These are phyloP conservation scores for Neocucurbitaria cava DNA, from an alignment of 2,329 filamentous ascomycete genomes.

Conservation along the genomic window DNA sequence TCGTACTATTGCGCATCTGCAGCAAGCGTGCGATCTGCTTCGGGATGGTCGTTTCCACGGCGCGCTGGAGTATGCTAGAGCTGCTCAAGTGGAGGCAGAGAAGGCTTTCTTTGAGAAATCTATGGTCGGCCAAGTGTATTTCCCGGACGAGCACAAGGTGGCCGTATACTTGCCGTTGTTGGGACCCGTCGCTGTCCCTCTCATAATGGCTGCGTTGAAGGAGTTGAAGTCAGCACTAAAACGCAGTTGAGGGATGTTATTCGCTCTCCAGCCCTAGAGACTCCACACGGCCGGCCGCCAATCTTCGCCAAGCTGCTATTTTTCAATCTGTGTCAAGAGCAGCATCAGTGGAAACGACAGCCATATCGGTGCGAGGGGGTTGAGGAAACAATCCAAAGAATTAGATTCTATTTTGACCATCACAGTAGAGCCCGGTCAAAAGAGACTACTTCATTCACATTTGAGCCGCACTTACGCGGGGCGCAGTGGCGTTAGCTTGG, in stretches of 20 bases:
- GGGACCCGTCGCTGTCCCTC: slow-evolving; percentile 87
- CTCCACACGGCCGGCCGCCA: not conserved
- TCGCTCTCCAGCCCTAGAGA: not conserved
- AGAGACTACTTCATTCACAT: too few relatives aligned
- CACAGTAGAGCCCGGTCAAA: too few relatives aligned
- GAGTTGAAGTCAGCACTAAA: slow-evolving; percentile 57
- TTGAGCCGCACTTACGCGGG: too few relatives aligned
- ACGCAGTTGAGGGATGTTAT: slow-evolving; percentile 16
- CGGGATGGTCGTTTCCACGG: slow-evolving; percentile 65
- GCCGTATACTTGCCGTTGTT: slow-evolving; percentile 93
- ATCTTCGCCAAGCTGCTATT: not conserved
- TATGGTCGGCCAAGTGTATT: slow-evolving; percentile 98
- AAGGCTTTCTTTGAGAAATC: slow-evolving; percentile 97
- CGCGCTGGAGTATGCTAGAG: slow-evolving; percentile 79
- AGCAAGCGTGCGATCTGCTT: slow-evolving; percentile 76
- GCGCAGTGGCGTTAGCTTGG: too few relatives aligned
- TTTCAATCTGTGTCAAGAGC: too few relatives aligned
- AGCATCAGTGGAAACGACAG: too few relatives aligned
- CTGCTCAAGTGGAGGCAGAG: slow-evolving; percentile 88
- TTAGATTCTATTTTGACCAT: too few relatives aligned
- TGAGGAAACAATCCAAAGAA: too few relatives aligned
- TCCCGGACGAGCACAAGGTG: slow-evolving; percentile 97
- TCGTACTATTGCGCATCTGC: slow-evolving; percentile 78
- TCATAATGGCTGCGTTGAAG: slow-evolving; percentile 83
- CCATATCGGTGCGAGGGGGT: too few relatives aligned